phyloP scores from a whole-genome alignment of 2,329 filamentous ascomycete genomes.

The Penicillium sclerotigenum region DNA sequence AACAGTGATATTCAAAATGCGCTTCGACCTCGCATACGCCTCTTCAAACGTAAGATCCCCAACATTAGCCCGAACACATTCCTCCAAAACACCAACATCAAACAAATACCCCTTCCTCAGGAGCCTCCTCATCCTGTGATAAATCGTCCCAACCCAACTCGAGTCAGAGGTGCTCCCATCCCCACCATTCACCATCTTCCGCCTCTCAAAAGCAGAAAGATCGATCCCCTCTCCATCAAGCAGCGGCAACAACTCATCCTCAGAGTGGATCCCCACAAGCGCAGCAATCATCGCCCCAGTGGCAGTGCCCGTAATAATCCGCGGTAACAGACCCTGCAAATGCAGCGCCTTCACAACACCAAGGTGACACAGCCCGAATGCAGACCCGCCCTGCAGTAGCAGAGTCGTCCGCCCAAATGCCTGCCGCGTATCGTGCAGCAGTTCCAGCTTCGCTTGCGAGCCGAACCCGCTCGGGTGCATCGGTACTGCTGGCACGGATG shows the following conservation, averaged over 20 bases:
- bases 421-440: slow-evolving; percentile 81
- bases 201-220: slow-evolving; percentile 68
- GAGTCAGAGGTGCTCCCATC: slow-evolving; percentile 25
- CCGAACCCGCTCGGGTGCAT: slow-evolving; percentile 54
- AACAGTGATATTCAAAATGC: slow-evolving; percentile 88
- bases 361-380: slow-evolving; percentile 86
- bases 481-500: slow-evolving; percentile 59
- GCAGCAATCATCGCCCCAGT: slow-evolving; percentile 88
- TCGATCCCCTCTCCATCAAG: slow-evolving; percentile 78
- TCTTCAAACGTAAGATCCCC: slow-evolving; percentile 92
- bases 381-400: slow-evolving; percentile 83
- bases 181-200: slow-evolving; percentile 24
- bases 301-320: slow-evolving; percentile 87
- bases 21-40: slow-evolving; percentile 79
- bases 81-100: slow-evolving; percentile 75
- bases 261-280: slow-evolving; percentile 79
- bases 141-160: slow-evolving; percentile 56
- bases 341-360: slow-evolving; percentile 88
- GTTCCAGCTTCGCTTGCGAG: slow-evolving; percentile 76
- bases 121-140: slow-evolving; percentile 66
- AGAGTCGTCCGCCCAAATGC: slow-evolving; percentile 83
- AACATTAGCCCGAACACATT: slow-evolving; percentile 79
- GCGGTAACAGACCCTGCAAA: slow-evolving; percentile 73
- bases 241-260: slow-evolving; percentile 75
- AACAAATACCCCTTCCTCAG: slow-evolving; percentile 76